Base-by-base conservation (phyloP, 305 asterid genomes). In the Lippia alba region DNA sequence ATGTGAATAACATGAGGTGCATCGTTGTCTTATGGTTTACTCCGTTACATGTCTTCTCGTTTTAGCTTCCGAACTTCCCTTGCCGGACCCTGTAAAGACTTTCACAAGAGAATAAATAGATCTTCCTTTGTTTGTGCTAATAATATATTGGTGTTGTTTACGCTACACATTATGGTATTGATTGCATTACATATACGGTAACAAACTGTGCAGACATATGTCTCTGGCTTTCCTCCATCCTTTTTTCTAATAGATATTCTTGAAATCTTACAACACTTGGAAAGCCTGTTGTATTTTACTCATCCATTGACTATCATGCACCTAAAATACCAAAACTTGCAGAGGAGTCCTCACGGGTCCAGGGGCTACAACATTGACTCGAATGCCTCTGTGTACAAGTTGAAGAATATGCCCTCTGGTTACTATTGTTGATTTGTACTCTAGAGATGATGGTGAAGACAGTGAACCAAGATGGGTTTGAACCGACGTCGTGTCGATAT, bases 271-370 rank as follows among this genome's bases (percentile, higher is more conserved):
- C 10, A 32, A 32, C 11, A 14, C 17, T 9, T 18, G 36, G 36
- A 61, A 3, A 12, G 48, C 56, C 8, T 20, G 17, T 14, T 36
- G 39, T 9, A 24, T 4, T 12, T 8, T 5, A 8, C 51, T 63
- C 56, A 63, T 2, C 62, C 71, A n/a, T n/a, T n/a, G n/a, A n/a
- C n/a, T n/a, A n/a, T n/a, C n/a, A n/a, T 20, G 70, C 70, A 0
- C 46, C n/a, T 1, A 45, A 24, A 39, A 74, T 40, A n/a, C n/a
- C 5, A 74, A 70, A 0, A 66, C 72, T 5, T 16, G 58, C 16
- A 69, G 9, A 0, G 77, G 79, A 6, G 79, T 73, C 75, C 81
- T 61, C 4, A 73, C 65, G 0, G 75, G 79, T 5, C 84, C 84
- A 67, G 20, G 60, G 0, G 81, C 77, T 19, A 73, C 81, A 3